phyloP scores from a whole-genome alignment of 768 basidiomycete genomes.

The Imleria badia region DNA sequence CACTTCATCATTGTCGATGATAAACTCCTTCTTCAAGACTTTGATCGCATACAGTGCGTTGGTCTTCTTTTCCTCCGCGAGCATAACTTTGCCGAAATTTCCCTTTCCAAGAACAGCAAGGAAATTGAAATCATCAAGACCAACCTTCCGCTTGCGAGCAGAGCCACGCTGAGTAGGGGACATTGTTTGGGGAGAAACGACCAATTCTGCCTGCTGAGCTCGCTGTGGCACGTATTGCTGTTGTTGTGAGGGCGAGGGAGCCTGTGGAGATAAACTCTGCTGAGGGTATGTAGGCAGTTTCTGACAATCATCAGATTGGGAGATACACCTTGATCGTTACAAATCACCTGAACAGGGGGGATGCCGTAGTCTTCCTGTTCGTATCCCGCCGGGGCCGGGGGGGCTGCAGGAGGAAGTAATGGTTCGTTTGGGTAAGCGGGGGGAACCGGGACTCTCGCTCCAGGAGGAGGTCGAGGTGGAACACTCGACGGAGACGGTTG shows the following conservation, averaged over 20 bases:
- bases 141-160: constrained; percentile 78
- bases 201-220: constrained; percentile 32
- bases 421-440: constrained; percentile 37
- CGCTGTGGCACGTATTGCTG: constrained; percentile 28
- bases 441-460: constrained; percentile 37
- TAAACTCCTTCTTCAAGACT: constrained; percentile 99
- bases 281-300: constrained; percentile 26
- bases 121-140: constrained; percentile 98
- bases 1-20: constrained; percentile 99
- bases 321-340: neutral
- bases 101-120: constrained; percentile 97
- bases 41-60: constrained; percentile 96
- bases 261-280: constrained; percentile 20
- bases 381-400: constrained; percentile 19
- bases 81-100: constrained; percentile 99
- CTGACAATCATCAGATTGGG: constrained; percentile 2
- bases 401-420: constrained; percentile 24
- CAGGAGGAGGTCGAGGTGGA: constrained; percentile 37
- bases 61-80: constrained; percentile 96
- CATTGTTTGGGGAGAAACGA: constrained; percentile 28
- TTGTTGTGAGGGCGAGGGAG: constrained; percentile 15
- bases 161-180: constrained; percentile 42
- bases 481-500: constrained; percentile 34
- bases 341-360: constrained; percentile 24
- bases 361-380: constrained; percentile 30